Percentiles rank a stretch among this genome's conserved stretches.
Evolutionary conservation across 2,329 filamentous ascomycete genomes (phyloP).

Genomic region (Xylaria sp.): DNA sequence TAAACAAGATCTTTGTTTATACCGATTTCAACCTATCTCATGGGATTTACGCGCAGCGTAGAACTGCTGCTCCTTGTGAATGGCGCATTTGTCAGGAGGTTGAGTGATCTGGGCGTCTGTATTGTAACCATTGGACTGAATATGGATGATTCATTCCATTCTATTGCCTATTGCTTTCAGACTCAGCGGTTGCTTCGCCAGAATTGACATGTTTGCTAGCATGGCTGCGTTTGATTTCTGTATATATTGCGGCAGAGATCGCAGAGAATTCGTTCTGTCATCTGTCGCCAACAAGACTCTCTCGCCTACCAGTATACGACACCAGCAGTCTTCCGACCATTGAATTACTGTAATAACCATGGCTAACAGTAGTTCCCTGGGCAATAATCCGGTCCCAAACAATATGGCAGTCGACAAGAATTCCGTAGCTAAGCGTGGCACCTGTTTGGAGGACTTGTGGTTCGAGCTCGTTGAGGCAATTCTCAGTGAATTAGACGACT

Average conservation of each 20-base stretch:
- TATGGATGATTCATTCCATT: not conserved
- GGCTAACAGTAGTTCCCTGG: not conserved
- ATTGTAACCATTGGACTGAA: not conserved
- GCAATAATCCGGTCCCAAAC: not conserved
- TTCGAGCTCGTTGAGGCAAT: slow-evolving; percentile 3
- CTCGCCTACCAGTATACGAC: too few relatives aligned
- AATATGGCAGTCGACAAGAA: not conserved
- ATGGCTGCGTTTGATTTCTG: not conserved
- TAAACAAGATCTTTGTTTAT: not conserved
- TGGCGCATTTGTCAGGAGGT: not conserved
- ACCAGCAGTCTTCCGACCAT: too few relatives aligned
- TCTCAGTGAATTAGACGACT: slow-evolving; percentile 16
- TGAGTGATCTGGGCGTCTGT: not conserved
- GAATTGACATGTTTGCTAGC: not conserved
- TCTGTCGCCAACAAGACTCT: too few relatives aligned
- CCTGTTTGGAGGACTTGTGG: not conserved
- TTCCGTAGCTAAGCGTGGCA: too few relatives aligned
- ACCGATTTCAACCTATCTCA: not conserved
- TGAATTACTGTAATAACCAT: too few relatives aligned
- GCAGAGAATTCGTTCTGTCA: not conserved
- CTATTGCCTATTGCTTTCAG: not conserved
- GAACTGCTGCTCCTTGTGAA: not conserved
- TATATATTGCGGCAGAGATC: not conserved
- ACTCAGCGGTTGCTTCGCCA: not conserved
- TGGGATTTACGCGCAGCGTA: not conserved